phyloP scores from a whole-genome alignment of 441 rosid genomes.

The Erodium moschatum region DNA sequence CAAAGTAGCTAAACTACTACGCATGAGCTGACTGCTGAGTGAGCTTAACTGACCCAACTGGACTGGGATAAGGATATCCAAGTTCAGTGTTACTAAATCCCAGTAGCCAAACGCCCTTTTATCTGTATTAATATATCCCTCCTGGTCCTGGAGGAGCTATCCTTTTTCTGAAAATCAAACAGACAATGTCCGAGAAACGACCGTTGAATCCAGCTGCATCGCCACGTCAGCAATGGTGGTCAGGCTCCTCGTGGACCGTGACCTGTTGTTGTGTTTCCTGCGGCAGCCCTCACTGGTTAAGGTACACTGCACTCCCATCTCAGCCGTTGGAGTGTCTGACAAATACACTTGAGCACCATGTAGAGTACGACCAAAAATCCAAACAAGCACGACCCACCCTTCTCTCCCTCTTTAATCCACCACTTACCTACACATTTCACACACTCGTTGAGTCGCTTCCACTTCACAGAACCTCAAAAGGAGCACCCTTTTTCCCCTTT shows the following conservation, averaged over 20 bases:
- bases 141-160: no score
- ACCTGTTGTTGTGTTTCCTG: background rate
- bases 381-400: background rate
- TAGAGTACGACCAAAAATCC: background rate
- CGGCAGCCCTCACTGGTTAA: conserved; percentile 5
- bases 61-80: no score
- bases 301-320: background rate
- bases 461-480: conserved; percentile 5
- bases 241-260: conserved; percentile 7
- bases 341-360: conserved; percentile 1
- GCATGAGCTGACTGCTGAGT: no score
- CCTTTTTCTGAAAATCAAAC: background rate
- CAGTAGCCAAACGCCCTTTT: no score
- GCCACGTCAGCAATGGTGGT: conserved; percentile 5
- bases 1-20: no score
- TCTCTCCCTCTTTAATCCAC: background rate
- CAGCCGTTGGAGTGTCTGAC: conserved; percentile 8
- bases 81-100: no score
- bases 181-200: no score
- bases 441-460: background rate
- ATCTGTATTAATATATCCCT: no score
- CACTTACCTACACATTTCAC: background rate
- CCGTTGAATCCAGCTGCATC: background rate
- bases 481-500: background rate
- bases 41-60: no score